A percentile compares a stretch with the other conserved stretches of the same genome.
phyloP scores from a whole-genome alignment of 1,284 basidiomycete genomes.

The Tylopilus sp. region DNA sequence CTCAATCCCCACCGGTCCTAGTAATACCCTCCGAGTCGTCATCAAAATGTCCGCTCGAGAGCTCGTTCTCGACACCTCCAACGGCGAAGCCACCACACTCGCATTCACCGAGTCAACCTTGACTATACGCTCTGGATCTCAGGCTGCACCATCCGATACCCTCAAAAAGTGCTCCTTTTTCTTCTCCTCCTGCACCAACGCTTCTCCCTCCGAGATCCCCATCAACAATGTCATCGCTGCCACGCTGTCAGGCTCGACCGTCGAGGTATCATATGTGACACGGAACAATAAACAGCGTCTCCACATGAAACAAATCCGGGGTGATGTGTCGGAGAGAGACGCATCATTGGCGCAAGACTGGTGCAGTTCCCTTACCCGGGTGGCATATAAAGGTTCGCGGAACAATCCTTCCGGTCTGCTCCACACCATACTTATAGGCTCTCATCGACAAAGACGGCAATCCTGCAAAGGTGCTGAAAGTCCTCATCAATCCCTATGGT shows the following conservation, averaged over 20 bases:
- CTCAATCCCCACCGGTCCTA: no score
- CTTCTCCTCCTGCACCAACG: slow-evolving; percentile 8
- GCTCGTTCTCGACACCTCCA: slow-evolving; percentile 29
- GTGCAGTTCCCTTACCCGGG: slow-evolving; percentile 64
- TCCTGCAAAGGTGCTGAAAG: slow-evolving; percentile 64
- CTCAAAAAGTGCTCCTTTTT: slow-evolving; percentile 16
- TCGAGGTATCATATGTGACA: slow-evolving; percentile 63
- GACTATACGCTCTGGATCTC: slow-evolving; percentile 17
- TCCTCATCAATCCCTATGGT: slow-evolving; percentile 92
- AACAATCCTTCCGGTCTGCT: not conserved
- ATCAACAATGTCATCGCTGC: slow-evolving; percentile 65
- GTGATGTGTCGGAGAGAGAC: slow-evolving; percentile 52
- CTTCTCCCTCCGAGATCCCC: slow-evolving; percentile 44
- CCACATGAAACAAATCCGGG: slow-evolving; percentile 54
- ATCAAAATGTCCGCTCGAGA: slow-evolving; percentile 30
- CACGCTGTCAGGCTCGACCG: slow-evolving; percentile 45
- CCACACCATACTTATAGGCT: slow-evolving; percentile 6
- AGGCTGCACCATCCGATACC: slow-evolving; percentile 5
- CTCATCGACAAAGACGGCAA: slow-evolving; percentile 55
- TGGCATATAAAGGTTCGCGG: slow-evolving; percentile 71
- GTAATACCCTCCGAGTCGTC: slow-evolving; percentile 11
- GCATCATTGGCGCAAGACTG: slow-evolving; percentile 60
- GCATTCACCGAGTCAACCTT: slow-evolving; percentile 30
- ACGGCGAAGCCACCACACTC: slow-evolving; percentile 26
- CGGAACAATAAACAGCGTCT: slow-evolving; percentile 52